A percentile compares a stretch with the other conserved stretches of the same genome.
Evolutionary conservation across 148 eudicot species (phyloP).

Genomic region (Vaccinium corymbosum): DNA sequence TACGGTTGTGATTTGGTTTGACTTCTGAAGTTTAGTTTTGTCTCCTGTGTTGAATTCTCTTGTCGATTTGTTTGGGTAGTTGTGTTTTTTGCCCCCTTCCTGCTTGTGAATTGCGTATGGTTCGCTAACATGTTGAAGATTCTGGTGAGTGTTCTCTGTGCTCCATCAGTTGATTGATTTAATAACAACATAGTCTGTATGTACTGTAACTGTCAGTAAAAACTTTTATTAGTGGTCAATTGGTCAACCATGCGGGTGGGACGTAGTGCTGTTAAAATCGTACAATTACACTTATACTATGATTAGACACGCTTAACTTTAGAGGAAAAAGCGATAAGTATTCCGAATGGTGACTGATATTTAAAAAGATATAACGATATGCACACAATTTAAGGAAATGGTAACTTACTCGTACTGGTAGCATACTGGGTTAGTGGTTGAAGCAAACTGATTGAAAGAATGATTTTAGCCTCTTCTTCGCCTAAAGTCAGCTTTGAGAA

Average conservation of each 20-base stretch:
- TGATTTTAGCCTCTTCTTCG: too few relatives aligned
- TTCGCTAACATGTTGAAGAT: not conserved
- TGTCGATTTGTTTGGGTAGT: too few relatives aligned
- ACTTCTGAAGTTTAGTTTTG: not conserved
- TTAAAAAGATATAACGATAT: too few relatives aligned
- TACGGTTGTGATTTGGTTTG: not conserved
- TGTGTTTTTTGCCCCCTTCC: not conserved
- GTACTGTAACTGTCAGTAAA: not conserved
- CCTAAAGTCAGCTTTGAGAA: too few relatives aligned
- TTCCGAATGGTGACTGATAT: too few relatives aligned
- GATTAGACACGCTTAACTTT: too few relatives aligned
- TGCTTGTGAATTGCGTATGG: not conserved
- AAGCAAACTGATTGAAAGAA: too few relatives aligned
- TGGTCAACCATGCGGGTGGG: not conserved
- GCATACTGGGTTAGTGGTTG: too few relatives aligned
- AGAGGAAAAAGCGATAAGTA: too few relatives aligned
- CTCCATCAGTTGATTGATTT: not conserved
- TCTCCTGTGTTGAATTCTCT: not conserved
- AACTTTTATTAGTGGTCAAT: not conserved
- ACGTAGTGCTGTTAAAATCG: not conserved
- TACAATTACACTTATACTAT: too few relatives aligned
- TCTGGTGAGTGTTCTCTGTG: not conserved
- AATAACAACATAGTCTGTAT: not conserved
- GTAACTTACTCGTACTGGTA: too few relatives aligned
- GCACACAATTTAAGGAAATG: too few relatives aligned